Base-by-base conservation (phyloP, 1,284 basidiomycete genomes). In the Anthracocystis setariae region DNA sequence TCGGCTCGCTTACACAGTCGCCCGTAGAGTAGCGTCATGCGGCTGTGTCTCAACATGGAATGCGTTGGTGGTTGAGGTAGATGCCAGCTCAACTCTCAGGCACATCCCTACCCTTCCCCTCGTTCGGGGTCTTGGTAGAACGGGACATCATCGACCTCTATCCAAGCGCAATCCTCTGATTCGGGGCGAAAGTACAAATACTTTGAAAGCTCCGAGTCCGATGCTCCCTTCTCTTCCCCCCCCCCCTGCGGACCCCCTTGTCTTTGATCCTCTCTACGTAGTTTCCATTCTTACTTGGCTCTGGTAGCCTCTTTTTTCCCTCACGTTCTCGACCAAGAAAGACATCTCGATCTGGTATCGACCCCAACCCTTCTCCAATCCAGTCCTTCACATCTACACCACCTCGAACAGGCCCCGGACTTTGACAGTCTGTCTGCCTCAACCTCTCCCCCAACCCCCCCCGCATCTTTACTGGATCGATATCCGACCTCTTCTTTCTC, bases 371-470 rank as follows among this genome's bases (percentile, higher is more conserved):
- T 47, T 39, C 27, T n/a, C n/a, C n/a, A n/a, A n/a, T n/a, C n/a
- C n/a, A n/a, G n/a, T n/a, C n/a, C n/a, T n/a, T n/a, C n/a, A n/a
- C n/a, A n/a, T n/a, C n/a, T n/a, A n/a, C 32, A 5, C 12, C 23
- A 8, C 18, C 27, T 33, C 23, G 8, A n/a, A 32, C 21, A 46
- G 53, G 54, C 45, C 54, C 57, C n/a, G n/a, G 45, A 46, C 64
- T 66, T 66, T 60, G 64, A 66, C 17, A 60, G 57, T 66, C 53
- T 32, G 50, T 21, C 49, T 46, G 46, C 49, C 40, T 23, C 7
- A 7, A 42, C 10, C 38, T 20, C 25, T 15, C 42, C 15, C 25
- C 48, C 25, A n/a, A n/a, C 29, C 29, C 29, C 29, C 29, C 29
- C 29, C 7, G 12, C 29, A 29, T 12, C 29, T 29, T 29, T 12